Evolutionary conservation across 2,329 filamentous ascomycete species (phyloP), one percentile per base, ranked within the genome.

Genomic region (Apiospora pterosperma): DNA sequence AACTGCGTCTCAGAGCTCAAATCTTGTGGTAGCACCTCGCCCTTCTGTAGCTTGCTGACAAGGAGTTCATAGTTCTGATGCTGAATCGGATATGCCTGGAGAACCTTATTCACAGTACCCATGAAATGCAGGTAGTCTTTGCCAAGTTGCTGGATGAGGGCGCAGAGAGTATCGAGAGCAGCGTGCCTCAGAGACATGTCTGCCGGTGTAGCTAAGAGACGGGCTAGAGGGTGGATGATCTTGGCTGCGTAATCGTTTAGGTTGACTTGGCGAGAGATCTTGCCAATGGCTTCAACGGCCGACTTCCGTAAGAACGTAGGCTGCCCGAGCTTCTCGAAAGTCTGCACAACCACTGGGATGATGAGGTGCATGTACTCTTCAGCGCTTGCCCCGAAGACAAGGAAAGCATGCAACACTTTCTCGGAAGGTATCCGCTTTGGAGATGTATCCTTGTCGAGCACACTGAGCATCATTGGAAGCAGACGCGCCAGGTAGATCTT

Each of bases 321-420:
- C 68, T 96, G 92, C 12, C 91, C 89, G 36, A 91, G 87, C 73
- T 93, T 96, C 76, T 99, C 95, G 73, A 99, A 98, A 60, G 97
- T 91, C 55, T 91, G 89, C 10, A 99, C 94, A 72, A 99, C 93
- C 39, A 97, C 93, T 0, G 96, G 96, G 62, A 99, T 92, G 69
- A 99, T 98, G 62, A 99, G 84, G 76, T 99, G 96, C 96, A 99
- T 99, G 76, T 99, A 99, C 76, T 99, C 96, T 76, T 99, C 96
- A 12, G 92, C 92, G 73, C 94, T 98, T 0, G 94, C 90, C 1
- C 96, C 96, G 75, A 99, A 99, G 0, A 99, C 92, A 34, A 99
- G 81, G 77, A 99, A 97, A 0, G 95, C 94, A 75, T 98, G 96
- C 28, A 99, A 83, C 4, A 99, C 94, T 70, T 91, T 90, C 75